Evolutionary conservation across 2,329 filamentous ascomycete genomes (phyloP), one percentile per base, ranked within the genome.

Genomic region (Pseudocercospora fuligena): DNA sequence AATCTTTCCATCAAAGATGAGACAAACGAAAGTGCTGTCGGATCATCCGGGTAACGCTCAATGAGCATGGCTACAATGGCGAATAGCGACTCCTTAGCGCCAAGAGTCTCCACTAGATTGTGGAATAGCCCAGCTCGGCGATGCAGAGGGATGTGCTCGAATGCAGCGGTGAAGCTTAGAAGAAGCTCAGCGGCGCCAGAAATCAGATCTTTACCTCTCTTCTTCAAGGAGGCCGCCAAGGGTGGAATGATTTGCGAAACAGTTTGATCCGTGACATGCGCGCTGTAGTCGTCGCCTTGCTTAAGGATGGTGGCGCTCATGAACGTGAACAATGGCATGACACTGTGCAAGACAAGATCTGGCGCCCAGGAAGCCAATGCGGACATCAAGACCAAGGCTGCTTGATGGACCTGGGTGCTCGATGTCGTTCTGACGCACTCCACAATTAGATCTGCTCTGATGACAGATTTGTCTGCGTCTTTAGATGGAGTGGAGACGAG

Each of bases 281-380:
- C 93, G 23, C 95, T 98, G 81, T 97, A 98, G 73, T 98, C 94
- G 74, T 99, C 96, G 73, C 92, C 93, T 80, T 97, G 94, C 58
- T 92, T 90, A 59, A 99, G 86, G 21, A 97, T 90, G 3, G 92
- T 97, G 51, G 90, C 91, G 49, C 94, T 93, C 90, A 98, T 97
- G 77, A 98, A 97, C 0, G 95, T 98, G 81, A 99, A 99, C 61
- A 99, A 94, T 12, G 95, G 95, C 95, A 99, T 99, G 62, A 99
- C 92, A 73, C 93, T 97, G 80, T 99, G 94, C 65, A 99, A 85
- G 2, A 99, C 92, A 57, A 97, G 83, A 77, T 97, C 94, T 0
- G 96, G 95, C 0, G 93, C 92, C 72, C 94, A 92, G 46, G 90
- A 90, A 23, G 95, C 94, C 47, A 99, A 84, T 64, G 89, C 91